These are phyloP conservation scores for Fusarium dlaminii DNA, from an alignment of 2,329 filamentous ascomycete species.

Conservation along the genomic window DNA sequence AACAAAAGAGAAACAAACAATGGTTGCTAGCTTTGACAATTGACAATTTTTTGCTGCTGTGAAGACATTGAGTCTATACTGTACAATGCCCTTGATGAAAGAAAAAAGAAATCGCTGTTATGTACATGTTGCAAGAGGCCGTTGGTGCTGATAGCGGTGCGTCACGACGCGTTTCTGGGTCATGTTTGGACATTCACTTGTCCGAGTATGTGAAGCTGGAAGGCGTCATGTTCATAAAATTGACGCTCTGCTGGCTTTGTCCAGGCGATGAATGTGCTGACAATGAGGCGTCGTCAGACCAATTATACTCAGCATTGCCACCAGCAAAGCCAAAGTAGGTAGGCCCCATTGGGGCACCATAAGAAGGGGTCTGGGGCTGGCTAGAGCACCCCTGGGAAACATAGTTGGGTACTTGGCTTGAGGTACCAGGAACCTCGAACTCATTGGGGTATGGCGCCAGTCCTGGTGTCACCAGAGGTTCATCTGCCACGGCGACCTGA, in stretches of 20 bases:
- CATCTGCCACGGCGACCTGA: constrained; percentile 55
- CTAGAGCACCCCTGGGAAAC: constrained; percentile 52
- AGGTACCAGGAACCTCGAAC: constrained; percentile 55
- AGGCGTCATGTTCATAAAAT: constrained; percentile 51
- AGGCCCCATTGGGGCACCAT: constrained; percentile 54
- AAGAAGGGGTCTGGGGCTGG: constrained; percentile 61
- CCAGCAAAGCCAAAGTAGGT: constrained; percentile 52
- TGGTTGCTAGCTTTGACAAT: constrained; percentile 19
- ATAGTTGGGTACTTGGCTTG: constrained; percentile 56
- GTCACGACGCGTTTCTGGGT: background rate
- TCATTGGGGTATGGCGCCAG: constrained; percentile 57
- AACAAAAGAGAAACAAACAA: constrained; percentile 21
- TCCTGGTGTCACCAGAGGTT: constrained; percentile 59
- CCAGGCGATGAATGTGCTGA: constrained; percentile 48
- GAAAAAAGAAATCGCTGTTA: constrained; percentile 21
- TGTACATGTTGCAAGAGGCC: constrained; percentile 20
- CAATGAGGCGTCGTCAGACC: constrained; percentile 57
- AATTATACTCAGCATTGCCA: constrained; percentile 60
- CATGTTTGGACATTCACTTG: constrained; percentile 14
- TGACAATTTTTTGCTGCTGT: constrained; percentile 7
- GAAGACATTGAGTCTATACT: constrained; percentile 26
- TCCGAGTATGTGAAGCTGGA: constrained; percentile 42
- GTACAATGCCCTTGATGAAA: constrained; percentile 29
- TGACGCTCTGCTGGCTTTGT: constrained; percentile 44
- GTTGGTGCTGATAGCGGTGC: background rate